These are phyloP conservation scores for Torulaspora franciscae DNA, from an alignment of 805 yeast species.

Conservation along the genomic window DNA sequence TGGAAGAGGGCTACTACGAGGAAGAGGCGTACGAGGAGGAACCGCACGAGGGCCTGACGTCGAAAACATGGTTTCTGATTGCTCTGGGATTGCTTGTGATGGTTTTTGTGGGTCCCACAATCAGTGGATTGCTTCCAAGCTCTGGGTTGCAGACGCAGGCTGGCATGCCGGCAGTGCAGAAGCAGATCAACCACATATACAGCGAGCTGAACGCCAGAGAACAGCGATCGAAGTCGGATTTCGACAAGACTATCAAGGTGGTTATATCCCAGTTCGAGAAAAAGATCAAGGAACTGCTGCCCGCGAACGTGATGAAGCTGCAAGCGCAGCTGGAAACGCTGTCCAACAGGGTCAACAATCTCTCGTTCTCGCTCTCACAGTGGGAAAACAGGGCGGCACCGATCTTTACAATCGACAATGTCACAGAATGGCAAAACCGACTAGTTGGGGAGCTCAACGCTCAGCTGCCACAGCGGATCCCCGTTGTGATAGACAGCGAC, in stretches of 20 bases:
- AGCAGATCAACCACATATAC: slow-evolving; percentile 31
- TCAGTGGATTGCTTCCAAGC: slow-evolving; percentile 4
- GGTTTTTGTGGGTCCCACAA: slow-evolving; percentile 7
- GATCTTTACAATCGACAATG: slow-evolving; percentile 18
- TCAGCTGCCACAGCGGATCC: slow-evolving; percentile 30
- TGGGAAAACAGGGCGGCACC: slow-evolving; percentile 10
- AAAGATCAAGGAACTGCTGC: slow-evolving; percentile 29
- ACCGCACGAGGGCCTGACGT: not conserved
- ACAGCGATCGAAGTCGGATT: slow-evolving; percentile 22
- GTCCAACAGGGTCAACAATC: slow-evolving; percentile 20
- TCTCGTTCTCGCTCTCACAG: slow-evolving; percentile 13
- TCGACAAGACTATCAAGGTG: slow-evolving; percentile 30
- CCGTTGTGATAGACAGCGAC: slow-evolving; percentile 27
- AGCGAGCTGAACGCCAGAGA: slow-evolving; percentile 28
- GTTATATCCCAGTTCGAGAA: slow-evolving; percentile 33
- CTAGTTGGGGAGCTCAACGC: slow-evolving; percentile 20
- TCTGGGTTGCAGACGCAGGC: slow-evolving; percentile 3
- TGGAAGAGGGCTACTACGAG: slow-evolving; percentile 2
- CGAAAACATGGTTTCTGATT: not conserved
- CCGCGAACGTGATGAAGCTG: slow-evolving; percentile 24
- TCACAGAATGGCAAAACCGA: slow-evolving; percentile 25
- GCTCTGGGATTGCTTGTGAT: slow-evolving; percentile 3
- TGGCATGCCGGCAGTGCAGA: slow-evolving; percentile 19
- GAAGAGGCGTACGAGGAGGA: slow-evolving; percentile 7
- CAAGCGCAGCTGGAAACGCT: slow-evolving; percentile 23